Evolutionary conservation across 495 filamentous ascomycete genomes (phyloP), one percentile per base, ranked within the genome.

Genomic region (Penicillium canescens): DNA sequence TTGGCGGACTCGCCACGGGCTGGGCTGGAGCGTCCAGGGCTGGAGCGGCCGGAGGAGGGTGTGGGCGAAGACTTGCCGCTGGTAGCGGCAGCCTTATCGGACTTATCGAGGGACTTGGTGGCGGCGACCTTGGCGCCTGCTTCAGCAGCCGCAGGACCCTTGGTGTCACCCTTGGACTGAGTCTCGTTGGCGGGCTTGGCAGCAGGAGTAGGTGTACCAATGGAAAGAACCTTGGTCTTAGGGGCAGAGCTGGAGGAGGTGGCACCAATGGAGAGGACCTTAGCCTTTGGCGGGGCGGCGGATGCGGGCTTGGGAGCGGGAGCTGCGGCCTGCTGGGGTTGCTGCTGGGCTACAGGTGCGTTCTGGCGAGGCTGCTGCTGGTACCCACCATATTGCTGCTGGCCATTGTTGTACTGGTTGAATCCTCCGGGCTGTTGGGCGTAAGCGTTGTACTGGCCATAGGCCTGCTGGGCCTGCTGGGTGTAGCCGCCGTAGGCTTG

Each of bases 61-160:
- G 88, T 77, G 4, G 91, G 87, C 1, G 91, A 92, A 7, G 86
- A 82, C 52, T 81, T 88, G 43, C 89, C 90, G 55, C 82, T 84
- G n/a, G 7, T 31, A 31, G 78, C 65, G 11, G 68, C 65, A 23
- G 75, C 73, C 59, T 76, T 88, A 31, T 86, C 80, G 0, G 85
- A 81, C 72, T 91, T 91, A 31, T 93, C 85, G 33, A 95, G 88
- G 1, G 89, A 85, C 76, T 94, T 96, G 46, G 80, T 73, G 20
- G 92, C 91, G 9, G 89, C 80, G 13, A 88, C 84, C 70, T 96
- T 96, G 20, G 81, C 71, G 63, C 79, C 82, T 23, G 74, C 76
- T 41, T 78, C 71, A 5, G 71, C 74, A 23, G 78, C 73, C 3
- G 83, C 78, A 37, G 71, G 18, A 8, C 73, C 75, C 69, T 72